Base-by-base conservation (phyloP, 331 rosid species). In the Malus hybrid region DNA sequence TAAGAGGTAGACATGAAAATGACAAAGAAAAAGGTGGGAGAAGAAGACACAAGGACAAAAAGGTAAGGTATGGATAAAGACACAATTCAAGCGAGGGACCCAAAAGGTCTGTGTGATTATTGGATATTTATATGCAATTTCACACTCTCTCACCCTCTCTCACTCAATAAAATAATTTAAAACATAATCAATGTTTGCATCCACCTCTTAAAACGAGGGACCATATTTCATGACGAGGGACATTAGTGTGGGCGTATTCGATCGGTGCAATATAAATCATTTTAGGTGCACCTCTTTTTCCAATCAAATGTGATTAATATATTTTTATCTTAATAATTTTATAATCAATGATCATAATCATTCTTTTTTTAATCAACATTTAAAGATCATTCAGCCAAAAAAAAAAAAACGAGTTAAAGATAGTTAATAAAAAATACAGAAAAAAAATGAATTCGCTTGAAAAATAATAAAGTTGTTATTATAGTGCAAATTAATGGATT, bases 11-110 rank as follows among this genome's bases (percentile, higher is more conserved):
- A 63, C 68, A 63, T 63, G 36, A 26, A 62, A 39, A 39, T 39
- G 46, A 39, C 46, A 2, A 15, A 7, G 33, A 14, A 7, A 14
- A 14, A 62, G 19, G 66, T 62, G 10, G 66, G 66, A 28, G 63
- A 28, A 15, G n/a, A 58, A 22, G 63, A 4, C 22, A 63, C 76
- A 71, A 53, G 50, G 77, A 72, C 72, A 72, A 72, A 78, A 78
- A 72, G 60, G 33, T 30, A 30, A 5, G 46, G 46, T 9, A 57
- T 26, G 68, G 73, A 78, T 65, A 65, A 78, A 78, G 82, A 78
- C 77, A 78, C 73, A 46, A 55, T 32, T 50, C 33, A 63, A 32
- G 72, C 32, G 73, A 65, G 82, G 73, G 82, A 72, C 82, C 82
- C 77, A 78, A n/a, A 3, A 52, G 28, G 73, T 64, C 73, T 72